Evolutionary conservation across 805 yeast species (phyloP).

Genomic region (Hemisphaericaspora nanyangensis): DNA sequence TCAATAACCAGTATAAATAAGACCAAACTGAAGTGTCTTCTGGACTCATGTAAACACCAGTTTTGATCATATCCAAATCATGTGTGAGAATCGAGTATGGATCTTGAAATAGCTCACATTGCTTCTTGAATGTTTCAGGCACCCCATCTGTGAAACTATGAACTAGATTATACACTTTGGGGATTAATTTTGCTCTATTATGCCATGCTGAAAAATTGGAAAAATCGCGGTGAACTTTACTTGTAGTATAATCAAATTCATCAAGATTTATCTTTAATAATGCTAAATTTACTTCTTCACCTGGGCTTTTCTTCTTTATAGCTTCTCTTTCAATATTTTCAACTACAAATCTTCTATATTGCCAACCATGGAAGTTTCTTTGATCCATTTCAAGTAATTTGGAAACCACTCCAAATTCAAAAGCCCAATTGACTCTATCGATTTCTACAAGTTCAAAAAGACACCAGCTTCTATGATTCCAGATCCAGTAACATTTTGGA

Average conservation of each 20-base stretch:
- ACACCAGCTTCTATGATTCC: constrained; percentile 92
- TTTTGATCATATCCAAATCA: constrained; percentile 68
- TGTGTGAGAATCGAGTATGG: constrained; percentile 37
- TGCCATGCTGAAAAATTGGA: constrained; percentile 98
- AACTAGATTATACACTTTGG: constrained; percentile 37
- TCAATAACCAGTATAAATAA: constrained; percentile 75
- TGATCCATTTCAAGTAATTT: constrained; percentile 68
- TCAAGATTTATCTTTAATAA: constrained; percentile 28
- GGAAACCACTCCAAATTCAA: constrained; percentile 66
- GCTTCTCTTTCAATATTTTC: constrained; percentile 24
- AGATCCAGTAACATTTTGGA: constrained; percentile 96
- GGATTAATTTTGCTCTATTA: constrained; percentile 70
- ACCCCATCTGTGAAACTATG: constrained; percentile 4
- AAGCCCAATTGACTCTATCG: constrained; percentile 57
- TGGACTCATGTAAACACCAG: constrained; percentile 89
- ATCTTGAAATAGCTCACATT: constrained; percentile 20
- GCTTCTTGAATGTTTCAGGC: neutral
- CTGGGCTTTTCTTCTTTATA: neutral
- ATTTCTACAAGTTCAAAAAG: constrained; percentile 43
- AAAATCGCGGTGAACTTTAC: constrained; percentile 74
- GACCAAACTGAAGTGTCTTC: constrained; percentile 94
- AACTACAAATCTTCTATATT: constrained; percentile 76
- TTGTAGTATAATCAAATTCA: constrained; percentile 77
- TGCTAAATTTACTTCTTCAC: constrained; percentile 3
- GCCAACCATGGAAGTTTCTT: constrained; percentile 95